Base-by-base conservation (phyloP, 2,329 filamentous ascomycete species). In the Cladophialophora exuberans region DNA sequence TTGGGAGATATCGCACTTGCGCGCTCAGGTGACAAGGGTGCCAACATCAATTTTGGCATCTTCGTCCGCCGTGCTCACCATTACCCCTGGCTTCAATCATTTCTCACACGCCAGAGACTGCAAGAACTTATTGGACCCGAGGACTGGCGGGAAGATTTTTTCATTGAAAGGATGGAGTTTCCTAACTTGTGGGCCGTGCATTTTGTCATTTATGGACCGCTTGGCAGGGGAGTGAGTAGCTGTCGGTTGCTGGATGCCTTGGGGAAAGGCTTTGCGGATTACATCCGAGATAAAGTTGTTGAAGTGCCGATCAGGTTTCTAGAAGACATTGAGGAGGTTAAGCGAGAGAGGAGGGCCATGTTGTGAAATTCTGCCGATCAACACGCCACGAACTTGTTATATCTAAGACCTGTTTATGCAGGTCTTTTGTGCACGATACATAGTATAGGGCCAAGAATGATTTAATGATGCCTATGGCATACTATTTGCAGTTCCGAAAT, bases 191-290 rank as follows among this genome's bases (percentile, higher is more conserved):
- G 64, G 28, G 77, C 77, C 0, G 79, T 81, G 17, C 74, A 82
- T 59, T 80, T 78, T 66, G 76, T 80, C 7, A 66, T 80, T 1
- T 79, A 79, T 53, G 77, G 76, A 2, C 69, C 71, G 17, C 63
- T 80, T 13, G 76, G 73, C 0, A 56, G 72, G 0, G 74, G 73
- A 0, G 77, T 82, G 3, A 81, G 77, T 57, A 79, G 77, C 52
- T 76, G 74, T 7, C 71, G 67, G 20, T 63, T 72, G 33, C 58
- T 83, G 15, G 80, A 83, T 67, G 68, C 69, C 9, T 68, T 82
- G 59, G 80, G 76, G 1, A 83, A 83, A 62, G 78, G 79, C 0
- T 79, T 81, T 62, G 76, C 72, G 11, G 79, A 82, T 67, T 82
- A 76, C 65, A 62, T 81, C 28, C 64, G 77, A 20, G 76, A 75